These are phyloP conservation scores for Chlorella sorokiniana DNA, from an alignment of 139 green algal genomes.

Conservation along the genomic window DNA sequence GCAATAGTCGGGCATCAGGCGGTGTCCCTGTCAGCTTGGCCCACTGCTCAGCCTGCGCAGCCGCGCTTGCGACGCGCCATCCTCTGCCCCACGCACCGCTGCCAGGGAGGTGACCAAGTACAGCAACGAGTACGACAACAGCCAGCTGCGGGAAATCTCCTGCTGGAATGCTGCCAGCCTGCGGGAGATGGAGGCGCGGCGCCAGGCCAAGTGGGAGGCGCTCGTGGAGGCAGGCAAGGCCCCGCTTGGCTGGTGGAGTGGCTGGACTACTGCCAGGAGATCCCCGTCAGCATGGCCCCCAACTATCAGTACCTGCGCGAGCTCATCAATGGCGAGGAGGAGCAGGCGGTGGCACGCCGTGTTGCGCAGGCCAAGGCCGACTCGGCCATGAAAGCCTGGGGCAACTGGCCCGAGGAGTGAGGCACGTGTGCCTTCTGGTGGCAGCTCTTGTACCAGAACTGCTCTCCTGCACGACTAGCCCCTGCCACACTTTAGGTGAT, in stretches of 20 bases:
- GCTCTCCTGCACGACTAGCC: too few relatives aligned
- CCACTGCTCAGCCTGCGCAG: too few relatives aligned
- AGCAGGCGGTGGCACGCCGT: background rate
- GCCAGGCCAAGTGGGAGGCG: background rate
- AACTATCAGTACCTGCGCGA: slow-evolving; percentile 8
- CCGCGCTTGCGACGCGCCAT: background rate
- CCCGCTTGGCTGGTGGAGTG: slow-evolving; percentile 15
- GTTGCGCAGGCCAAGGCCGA: background rate
- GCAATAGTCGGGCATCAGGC: too few relatives aligned
- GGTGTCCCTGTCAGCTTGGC: too few relatives aligned
- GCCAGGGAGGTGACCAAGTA: slow-evolving; percentile 13
- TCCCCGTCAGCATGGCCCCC: background rate
- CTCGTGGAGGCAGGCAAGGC: background rate
- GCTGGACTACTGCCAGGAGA: background rate
- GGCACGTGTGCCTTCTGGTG: too few relatives aligned
- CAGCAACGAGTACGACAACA: background rate
- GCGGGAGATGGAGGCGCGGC: background rate
- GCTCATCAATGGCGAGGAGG: background rate
- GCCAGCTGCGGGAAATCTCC: background rate
- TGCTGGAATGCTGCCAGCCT: background rate
- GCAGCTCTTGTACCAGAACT: too few relatives aligned
- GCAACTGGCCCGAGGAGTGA: too few relatives aligned
- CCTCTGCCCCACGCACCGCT: background rate
- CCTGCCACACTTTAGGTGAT: too few relatives aligned
- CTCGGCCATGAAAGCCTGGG: too few relatives aligned